Conservation (phyloP, 805 yeast species). For the Candida insectorum region DNA sequence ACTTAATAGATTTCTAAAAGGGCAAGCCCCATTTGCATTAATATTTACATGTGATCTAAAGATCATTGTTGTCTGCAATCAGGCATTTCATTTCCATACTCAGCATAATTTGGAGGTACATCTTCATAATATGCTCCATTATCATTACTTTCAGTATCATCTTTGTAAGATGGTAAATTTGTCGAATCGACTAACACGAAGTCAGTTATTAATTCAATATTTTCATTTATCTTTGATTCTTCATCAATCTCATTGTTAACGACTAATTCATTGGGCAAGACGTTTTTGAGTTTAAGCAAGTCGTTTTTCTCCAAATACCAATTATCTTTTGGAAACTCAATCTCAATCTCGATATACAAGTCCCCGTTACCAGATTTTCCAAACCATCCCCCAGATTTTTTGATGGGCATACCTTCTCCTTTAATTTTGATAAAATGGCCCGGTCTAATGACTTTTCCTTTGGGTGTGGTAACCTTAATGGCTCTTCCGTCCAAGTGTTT, state of each 20-base stretch:
- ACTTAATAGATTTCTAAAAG: conserved; percentile 29
- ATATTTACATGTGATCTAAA: conserved; percentile 1
- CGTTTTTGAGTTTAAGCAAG: conserved; percentile 46
- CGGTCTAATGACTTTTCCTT: conserved; percentile 80
- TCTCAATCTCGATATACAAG: conserved; percentile 62
- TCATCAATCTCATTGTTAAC: conserved; percentile 19
- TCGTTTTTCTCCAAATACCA: conserved; percentile 82
- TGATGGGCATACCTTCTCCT: conserved; percentile 83
- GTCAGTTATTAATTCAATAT: conserved; percentile 35
- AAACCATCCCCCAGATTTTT: conserved; percentile 28
- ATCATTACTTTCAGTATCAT: conserved; percentile 15
- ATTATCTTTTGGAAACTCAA: conserved; percentile 79
- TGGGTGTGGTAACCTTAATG: conserved; percentile 58
- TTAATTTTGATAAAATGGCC: conserved; percentile 61
- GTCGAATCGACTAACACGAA: conserved; percentile 28
- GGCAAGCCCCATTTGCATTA: not conserved
- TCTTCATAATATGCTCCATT: conserved; percentile 14
- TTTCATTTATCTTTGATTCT: conserved; percentile 33
- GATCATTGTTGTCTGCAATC: conserved; percentile 33
- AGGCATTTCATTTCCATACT: conserved; percentile 19
- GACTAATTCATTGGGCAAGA: conserved; percentile 46
- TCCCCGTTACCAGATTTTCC: conserved; percentile 51
- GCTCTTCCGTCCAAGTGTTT: conserved; percentile 80
- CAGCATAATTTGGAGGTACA: not conserved
- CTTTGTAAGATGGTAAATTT: conserved; percentile 3